Base-by-base conservation (phyloP, 306 rosid genomes). In the Abrus pulchellus region DNA sequence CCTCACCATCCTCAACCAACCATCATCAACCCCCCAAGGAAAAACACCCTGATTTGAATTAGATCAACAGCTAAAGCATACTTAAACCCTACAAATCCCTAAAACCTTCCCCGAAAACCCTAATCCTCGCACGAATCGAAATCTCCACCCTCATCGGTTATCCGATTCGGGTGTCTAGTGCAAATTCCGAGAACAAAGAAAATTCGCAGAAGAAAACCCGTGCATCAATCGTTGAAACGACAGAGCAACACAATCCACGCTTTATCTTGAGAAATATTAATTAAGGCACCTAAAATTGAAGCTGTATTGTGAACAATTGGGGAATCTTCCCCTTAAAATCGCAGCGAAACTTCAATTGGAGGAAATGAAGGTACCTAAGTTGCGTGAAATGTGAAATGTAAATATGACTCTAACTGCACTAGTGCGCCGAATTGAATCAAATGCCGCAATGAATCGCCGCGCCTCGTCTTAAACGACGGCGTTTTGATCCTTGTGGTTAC, bases 1-100 rank as follows among this genome's bases (percentile, higher is more conserved):
- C 87, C 91, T 89, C 90, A 92, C 97, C 98, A 92, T 92, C 80
- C 82, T 89, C 87, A 88, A 86, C 75, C 91, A 48, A 82, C 59
- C 89, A 90, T 85, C 77, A 87, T 82, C 85, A 85, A 83, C 73
- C 87, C 85, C 38, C 30, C 3, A 57, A 29, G 52, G 72, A 48
- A 14, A 43, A 72, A 68, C 83, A 50, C 69, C 72, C 30, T 29
- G 45, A 75, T 78, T 72, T 68, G 55, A 65, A 83, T 76, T 48
- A 52, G 65, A 84, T 73, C 75, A 76, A 72, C 55, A 65, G 36
- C 76, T 76, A 70, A 29, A 80, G 54, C 86, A 65, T 70, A 44
- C 82, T 81, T 60, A 80, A 86, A 88, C 86, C 84, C 83, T 70
- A 60, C 7, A 76, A 76, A 76, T 82, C 59, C 81, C 82, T 68